phyloP scores from a whole-genome alignment of 2,329 filamentous ascomycete species.

The Podosphaera leucotricha region DNA sequence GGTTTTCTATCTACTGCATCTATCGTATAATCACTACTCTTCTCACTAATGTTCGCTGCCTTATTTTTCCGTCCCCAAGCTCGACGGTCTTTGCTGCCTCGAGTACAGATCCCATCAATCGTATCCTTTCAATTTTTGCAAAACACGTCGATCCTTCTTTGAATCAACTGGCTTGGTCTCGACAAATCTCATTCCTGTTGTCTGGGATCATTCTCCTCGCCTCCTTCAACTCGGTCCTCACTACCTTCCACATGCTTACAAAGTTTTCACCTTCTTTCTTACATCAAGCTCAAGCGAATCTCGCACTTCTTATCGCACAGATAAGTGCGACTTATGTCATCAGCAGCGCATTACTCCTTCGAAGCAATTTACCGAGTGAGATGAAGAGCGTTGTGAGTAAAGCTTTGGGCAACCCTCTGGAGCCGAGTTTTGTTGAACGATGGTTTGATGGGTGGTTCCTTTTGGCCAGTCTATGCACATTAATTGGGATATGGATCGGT shows the following conservation, averaged over 20 bases:
- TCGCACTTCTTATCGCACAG: slow-evolving; percentile 59
- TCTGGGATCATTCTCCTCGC: slow-evolving; percentile 64
- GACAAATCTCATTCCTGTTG: slow-evolving; percentile 64
- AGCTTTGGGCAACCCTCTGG: slow-evolving; percentile 52
- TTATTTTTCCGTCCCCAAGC: slow-evolving; percentile 17
- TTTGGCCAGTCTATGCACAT: slow-evolving; percentile 39
- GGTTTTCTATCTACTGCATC: slow-evolving; percentile 61
- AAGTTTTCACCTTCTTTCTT: slow-evolving; percentile 53
- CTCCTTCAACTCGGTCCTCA: slow-evolving; percentile 61
- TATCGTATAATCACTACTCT: slow-evolving; percentile 58
- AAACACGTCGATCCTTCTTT: slow-evolving; percentile 67
- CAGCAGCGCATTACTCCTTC: slow-evolving; percentile 48
- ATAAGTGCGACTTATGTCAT: slow-evolving; percentile 72
- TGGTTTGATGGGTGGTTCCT: slow-evolving; percentile 87
- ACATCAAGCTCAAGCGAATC: slow-evolving; percentile 45
- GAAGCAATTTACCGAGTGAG: slow-evolving; percentile 56
- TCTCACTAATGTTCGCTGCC: slow-evolving; percentile 40
- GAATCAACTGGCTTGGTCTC: slow-evolving; percentile 62
- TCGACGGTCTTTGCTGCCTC: slow-evolving; percentile 24
- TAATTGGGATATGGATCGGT: slow-evolving; percentile 49
- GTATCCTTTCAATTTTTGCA: slow-evolving; percentile 55
- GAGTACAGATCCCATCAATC: slow-evolving; percentile 63
- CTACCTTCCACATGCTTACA: slow-evolving; percentile 62
- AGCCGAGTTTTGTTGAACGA: slow-evolving; percentile 42
- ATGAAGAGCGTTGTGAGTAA: slow-evolving; percentile 57